Percentiles rank a stretch among this genome's conserved stretches.
Conservation (phyloP, 228 moss, liverwort and hornwort genomes). For the Sphagnum magellanicum region DNA sequence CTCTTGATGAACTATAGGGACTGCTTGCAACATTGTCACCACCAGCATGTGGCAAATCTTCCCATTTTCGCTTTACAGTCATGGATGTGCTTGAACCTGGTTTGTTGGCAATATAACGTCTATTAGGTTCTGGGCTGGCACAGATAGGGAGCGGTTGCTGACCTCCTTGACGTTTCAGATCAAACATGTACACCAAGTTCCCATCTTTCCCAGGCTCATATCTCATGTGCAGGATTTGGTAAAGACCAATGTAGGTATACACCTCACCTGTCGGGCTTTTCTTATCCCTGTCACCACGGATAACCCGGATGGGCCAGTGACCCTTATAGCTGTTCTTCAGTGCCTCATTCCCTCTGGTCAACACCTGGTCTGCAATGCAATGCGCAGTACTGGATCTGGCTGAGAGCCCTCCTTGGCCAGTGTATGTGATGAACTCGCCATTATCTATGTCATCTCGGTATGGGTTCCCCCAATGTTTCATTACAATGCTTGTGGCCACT, state of each 20-base stretch:
- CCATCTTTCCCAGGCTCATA: slow-evolving; percentile 7
- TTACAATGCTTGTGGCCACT: slow-evolving; percentile 43
- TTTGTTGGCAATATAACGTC: too few species aligned
- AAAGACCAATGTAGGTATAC: slow-evolving; percentile 13
- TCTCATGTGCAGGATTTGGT: slow-evolving; percentile 8
- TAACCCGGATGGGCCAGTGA: slow-evolving; percentile 7
- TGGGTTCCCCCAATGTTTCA: slow-evolving; percentile 19
- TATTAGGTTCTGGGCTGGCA: too few species aligned
- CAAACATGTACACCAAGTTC: slow-evolving; percentile 8
- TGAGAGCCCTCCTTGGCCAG: slow-evolving; percentile 43
- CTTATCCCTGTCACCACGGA: slow-evolving; percentile 7
- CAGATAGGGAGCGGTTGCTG: background rate
- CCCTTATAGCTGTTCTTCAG: slow-evolving; percentile 8
- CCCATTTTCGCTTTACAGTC: too few species aligned
- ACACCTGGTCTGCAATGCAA: slow-evolving; percentile 3
- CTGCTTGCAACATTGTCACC: too few species aligned
- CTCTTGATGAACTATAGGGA: too few species aligned
- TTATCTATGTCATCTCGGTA: slow-evolving; percentile 45
- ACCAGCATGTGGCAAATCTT: too few species aligned
- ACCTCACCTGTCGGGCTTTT: slow-evolving; percentile 7
- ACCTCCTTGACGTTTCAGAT: slow-evolving; percentile 3
- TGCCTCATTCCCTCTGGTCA: slow-evolving; percentile 10
- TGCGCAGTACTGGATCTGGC: background rate
- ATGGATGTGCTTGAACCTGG: too few species aligned
- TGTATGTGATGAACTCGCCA: slow-evolving; percentile 41